Evolutionary conservation across 768 basidiomycete species (phyloP), one percentile per base, ranked within the genome.

Genomic region (Leccinum disarticulatum): DNA sequence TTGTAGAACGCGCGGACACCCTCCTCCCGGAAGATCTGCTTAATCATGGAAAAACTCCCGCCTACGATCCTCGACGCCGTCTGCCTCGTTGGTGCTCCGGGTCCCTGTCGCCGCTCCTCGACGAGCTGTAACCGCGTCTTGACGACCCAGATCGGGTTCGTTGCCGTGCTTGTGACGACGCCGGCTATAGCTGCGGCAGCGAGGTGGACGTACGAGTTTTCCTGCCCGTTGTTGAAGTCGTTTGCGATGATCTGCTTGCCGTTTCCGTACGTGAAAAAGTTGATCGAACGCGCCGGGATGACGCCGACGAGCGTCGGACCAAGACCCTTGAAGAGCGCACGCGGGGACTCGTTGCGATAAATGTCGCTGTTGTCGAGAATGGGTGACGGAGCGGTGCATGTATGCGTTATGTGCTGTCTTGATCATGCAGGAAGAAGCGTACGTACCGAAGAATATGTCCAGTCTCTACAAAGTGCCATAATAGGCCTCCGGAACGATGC

Each of bases 61-160:
- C 85, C 83, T 2, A 83, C 62, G 4, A 77, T 69, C 13, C 74
- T 71, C 60, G 64, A 50, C 53, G 65, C 28, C 33, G 63, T 60
- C 13, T 64, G 47, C 9, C 58, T 27, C 15, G 51, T 43, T 43
- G 41, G 10, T n/a, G 5, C 41, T 43, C 38, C 38, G 17, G n/a
- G 31, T 10, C 41, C 53, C 2, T 64, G 63, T 27, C 61, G 70
- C 2, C 63, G 71, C 36, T 70, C 69, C 19, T 79, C 74, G 3
- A 75, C 77, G 15, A 99, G 84, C 70, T 99, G 97, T 56, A 99
- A 68, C 7, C 96, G 87, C 48, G 97, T 99, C 75, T 98, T 99
- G 61, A 99, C 93, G 51, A 99, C 97, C 97, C 97, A 99, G 27
- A 99, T 96, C 0, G 97, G 97, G 73, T 99, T 99, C 22, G 97